Percentiles rank a stretch among this genome's conserved stretches.
Evolutionary conservation across 2,329 filamentous ascomycete genomes (phyloP).

Genomic region (Colletotrichum sp.): DNA sequence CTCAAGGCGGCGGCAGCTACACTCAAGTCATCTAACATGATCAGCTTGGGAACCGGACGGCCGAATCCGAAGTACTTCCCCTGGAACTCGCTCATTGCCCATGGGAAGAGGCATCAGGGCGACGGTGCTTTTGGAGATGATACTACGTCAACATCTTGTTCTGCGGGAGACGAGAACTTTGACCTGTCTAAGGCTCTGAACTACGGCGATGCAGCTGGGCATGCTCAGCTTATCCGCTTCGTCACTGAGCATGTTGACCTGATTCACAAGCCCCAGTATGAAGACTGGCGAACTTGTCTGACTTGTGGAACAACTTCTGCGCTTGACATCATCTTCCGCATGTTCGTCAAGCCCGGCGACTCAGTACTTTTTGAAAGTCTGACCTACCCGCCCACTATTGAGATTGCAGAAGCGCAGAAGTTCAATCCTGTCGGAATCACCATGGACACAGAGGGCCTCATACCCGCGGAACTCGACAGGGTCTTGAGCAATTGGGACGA

Average conservation of each 20-base stretch:
- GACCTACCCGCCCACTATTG: background rate
- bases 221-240: background rate
- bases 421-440: background rate
- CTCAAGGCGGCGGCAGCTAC: background rate
- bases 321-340: background rate
- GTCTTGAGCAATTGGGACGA: background rate
- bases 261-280: background rate
- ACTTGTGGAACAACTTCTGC: background rate
- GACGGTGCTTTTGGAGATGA: background rate
- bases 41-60: background rate
- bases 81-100: background rate
- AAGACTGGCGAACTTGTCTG: background rate
- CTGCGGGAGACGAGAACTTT: background rate
- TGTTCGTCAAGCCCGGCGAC: background rate
- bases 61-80: background rate
- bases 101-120: background rate
- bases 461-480: background rate
- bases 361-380: background rate
- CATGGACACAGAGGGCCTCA: background rate
- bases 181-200: background rate
- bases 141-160: accelerated
- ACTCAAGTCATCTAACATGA: background rate
- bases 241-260: background rate
- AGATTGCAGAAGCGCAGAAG: background rate
- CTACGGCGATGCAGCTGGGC: background rate